Conservation (phyloP, 306 rosid genomes). For the Vigna mungo region DNA sequence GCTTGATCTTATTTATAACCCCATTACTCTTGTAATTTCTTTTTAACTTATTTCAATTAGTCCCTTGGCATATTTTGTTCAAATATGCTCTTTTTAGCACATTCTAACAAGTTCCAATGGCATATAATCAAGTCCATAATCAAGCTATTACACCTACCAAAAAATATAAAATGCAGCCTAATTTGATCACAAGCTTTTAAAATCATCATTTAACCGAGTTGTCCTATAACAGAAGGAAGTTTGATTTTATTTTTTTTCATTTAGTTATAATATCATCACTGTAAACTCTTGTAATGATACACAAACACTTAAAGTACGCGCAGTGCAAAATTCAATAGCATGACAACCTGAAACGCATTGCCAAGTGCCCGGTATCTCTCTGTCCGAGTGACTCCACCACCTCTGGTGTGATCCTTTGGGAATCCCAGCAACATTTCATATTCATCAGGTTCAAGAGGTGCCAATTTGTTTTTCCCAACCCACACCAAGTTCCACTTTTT, state of each 20-base stretch:
- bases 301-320: background rate
- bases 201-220: constrained; percentile 11
- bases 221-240: background rate
- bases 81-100: background rate
- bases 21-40: background rate
- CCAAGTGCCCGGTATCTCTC: constrained; percentile 74
- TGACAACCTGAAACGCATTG: constrained; percentile 75
- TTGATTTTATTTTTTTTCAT: background rate
- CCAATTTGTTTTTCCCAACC: constrained; percentile 83
- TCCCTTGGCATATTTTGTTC: background rate
- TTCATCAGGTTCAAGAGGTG: constrained; percentile 83
- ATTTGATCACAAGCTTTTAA: background rate
- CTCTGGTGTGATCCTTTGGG: constrained; percentile 81
- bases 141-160: background rate
- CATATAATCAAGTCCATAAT: background rate
- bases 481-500: constrained; percentile 80
- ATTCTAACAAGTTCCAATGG: background rate
- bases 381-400: constrained; percentile 71
- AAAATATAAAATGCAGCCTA: constrained; percentile 2
- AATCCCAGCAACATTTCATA: constrained; percentile 76
- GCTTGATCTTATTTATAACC: background rate
- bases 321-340: background rate
- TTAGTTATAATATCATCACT: constrained; percentile 11
- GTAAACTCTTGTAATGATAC: background rate
- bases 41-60: background rate